These are phyloP conservation scores for Backusella psychrophila DNA, from an alignment of 192 early-diverging fungal species.

Conservation along the genomic window DNA sequence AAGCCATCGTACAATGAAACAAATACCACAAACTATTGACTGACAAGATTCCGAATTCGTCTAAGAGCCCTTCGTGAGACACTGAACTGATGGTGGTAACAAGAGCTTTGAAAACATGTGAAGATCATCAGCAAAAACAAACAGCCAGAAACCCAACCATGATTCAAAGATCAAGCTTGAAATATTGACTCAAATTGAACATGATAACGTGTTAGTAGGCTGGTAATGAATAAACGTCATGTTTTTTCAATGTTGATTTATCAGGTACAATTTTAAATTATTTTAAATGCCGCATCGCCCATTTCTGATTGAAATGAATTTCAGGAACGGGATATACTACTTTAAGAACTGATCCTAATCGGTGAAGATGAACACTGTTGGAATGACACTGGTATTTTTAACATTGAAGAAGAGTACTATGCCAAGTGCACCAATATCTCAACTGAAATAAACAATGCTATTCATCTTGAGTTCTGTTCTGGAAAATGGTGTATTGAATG, in stretches of 20 bases:
- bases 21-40: too few species aligned
- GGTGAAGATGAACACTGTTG: slow-evolving; percentile 99
- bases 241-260: slow-evolving; percentile 59
- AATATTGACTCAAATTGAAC: too few species aligned
- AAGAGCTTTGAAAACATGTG: too few species aligned
- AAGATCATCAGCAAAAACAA: too few species aligned
- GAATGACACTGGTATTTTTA: slow-evolving; percentile 92
- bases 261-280: slow-evolving; percentile 51
- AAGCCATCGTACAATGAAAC: too few species aligned
- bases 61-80: too few species aligned
- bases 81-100: too few species aligned
- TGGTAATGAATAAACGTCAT: too few species aligned
- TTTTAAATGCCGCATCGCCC: background rate
- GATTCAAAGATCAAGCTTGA: too few species aligned
- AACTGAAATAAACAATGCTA: slow-evolving; percentile 92
- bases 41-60: too few species aligned
- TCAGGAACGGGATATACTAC: slow-evolving; percentile 90
- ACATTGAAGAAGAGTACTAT: slow-evolving; percentile 98
- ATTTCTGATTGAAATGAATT: background rate
- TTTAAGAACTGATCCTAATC: slow-evolving; percentile 94
- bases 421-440: slow-evolving; percentile 94
- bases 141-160: too few species aligned
- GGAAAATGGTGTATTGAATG: slow-evolving; percentile 88
- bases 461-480: slow-evolving; percentile 92
- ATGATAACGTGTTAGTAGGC: too few species aligned